These are phyloP conservation scores for Ophiostoma australiae DNA, from an alignment of 2,329 filamentous ascomycete genomes.

Conservation along the genomic window DNA sequence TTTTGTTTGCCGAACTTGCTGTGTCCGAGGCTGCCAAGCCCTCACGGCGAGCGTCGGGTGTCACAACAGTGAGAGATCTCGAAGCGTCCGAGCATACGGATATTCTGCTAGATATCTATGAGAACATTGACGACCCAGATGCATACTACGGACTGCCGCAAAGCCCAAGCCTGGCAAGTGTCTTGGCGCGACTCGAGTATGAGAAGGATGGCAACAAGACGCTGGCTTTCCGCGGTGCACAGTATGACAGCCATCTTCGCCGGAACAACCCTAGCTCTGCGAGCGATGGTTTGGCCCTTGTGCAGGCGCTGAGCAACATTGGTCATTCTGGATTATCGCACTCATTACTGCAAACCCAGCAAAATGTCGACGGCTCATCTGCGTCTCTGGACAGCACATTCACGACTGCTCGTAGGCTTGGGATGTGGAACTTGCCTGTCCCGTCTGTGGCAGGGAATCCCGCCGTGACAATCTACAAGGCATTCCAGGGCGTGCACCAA, in stretches of 20 bases:
- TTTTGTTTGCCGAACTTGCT: conserved; percentile 75
- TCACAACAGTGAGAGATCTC: conserved; percentile 34
- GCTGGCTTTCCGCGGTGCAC: conserved; percentile 82
- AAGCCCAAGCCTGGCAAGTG: conserved; percentile 66
- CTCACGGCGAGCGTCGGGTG: conserved; percentile 62
- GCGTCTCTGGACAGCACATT: conserved; percentile 67
- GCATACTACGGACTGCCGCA: conserved; percentile 89
- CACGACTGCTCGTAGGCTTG: conserved; percentile 72
- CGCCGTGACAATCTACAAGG: conserved; percentile 68
- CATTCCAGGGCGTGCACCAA: conserved; percentile 72
- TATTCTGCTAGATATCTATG: conserved; percentile 75
- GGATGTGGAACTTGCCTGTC: conserved; percentile 85
- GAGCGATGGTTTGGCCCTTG: conserved; percentile 61
- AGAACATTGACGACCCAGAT: conserved; percentile 91
- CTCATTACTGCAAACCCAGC: conserved; percentile 66
- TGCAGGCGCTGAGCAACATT: conserved; percentile 71
- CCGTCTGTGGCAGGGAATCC: conserved; percentile 57
- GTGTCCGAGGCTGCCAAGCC: conserved; percentile 52
- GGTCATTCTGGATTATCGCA: conserved; percentile 83
- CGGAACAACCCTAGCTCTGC: conserved; percentile 50
- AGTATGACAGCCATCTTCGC: conserved; percentile 80
- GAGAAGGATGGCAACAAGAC: conserved; percentile 84
- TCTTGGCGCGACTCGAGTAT: conserved; percentile 79
- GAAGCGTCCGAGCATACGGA: conserved; percentile 52
- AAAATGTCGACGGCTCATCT: conserved; percentile 53